Percentiles rank a stretch among this genome's conserved stretches.
Evolutionary conservation across 2,329 filamentous ascomycete species (phyloP).

Genomic region (Curvularia sp.): DNA sequence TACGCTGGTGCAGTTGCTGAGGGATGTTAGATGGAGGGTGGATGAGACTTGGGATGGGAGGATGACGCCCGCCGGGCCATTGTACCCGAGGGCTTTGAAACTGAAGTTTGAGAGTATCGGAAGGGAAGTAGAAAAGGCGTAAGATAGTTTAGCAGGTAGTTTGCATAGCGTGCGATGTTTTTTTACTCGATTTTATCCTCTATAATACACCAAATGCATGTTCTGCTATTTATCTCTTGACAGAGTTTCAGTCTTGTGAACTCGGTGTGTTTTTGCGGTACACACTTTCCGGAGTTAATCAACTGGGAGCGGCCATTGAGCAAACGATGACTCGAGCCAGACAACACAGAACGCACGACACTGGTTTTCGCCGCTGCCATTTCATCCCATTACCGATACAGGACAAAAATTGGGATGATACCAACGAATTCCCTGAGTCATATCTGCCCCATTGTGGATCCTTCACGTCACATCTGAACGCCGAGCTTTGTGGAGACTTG

Average conservation of each 20-base stretch:
- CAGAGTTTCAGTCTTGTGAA: background rate
- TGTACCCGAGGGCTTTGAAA: conserved; percentile 31
- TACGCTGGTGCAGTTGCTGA: conserved; percentile 43
- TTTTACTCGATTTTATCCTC: background rate
- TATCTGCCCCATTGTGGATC: background rate
- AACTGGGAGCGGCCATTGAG: background rate
- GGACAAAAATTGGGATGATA: background rate
- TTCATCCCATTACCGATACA: background rate
- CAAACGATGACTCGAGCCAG: background rate
- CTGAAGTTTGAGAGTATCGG: conserved; percentile 27
- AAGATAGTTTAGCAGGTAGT: background rate
- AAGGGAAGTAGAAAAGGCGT: background rate
- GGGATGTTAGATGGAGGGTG: conserved; percentile 32
- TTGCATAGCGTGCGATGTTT: background rate
- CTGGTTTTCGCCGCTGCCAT: background rate
- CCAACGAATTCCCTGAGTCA: background rate
- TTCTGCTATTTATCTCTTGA: background rate
- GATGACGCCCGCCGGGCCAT: conserved; percentile 38
- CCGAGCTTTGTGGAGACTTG: background rate
- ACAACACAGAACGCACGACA: background rate
- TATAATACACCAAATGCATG: background rate
- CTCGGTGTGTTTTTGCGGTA: background rate
- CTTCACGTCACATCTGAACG: background rate
- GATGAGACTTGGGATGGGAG: conserved; percentile 38
- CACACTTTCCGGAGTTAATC: background rate